Conservation (phyloP, 2,329 filamentous ascomycete species). For the Cadophora sp. region DNA sequence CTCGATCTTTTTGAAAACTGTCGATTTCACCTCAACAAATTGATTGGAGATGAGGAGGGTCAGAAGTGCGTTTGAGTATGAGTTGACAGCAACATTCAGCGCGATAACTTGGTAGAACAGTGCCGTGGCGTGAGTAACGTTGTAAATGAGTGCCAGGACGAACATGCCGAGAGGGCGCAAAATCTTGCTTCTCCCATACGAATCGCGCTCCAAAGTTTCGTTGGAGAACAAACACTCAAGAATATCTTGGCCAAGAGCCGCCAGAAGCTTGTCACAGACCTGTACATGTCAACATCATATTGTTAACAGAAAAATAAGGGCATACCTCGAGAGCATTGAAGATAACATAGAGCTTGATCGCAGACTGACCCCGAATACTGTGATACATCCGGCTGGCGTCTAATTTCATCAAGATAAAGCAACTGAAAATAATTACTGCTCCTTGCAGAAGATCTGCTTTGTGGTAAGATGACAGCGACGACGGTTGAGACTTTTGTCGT, state of each 20-base stretch:
- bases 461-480: constrained; percentile 82
- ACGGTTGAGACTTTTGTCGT: constrained; percentile 84
- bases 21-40: constrained; percentile 98
- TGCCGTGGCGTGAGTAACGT: constrained; percentile 83
- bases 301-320: neutral
- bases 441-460: constrained; percentile 96
- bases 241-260: constrained; percentile 93
- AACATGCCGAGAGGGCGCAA: constrained; percentile 92
- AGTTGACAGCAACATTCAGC: constrained; percentile 97
- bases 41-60: constrained; percentile 95
- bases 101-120: constrained; percentile 98
- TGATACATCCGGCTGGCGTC: constrained; percentile 99
- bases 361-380: constrained; percentile 92
- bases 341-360: constrained; percentile 98
- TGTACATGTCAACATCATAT: constrained; percentile 71
- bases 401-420: constrained; percentile 83
- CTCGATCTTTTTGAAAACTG: constrained; percentile 98
- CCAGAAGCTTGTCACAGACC: constrained; percentile 86
- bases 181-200: constrained; percentile 89
- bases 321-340: constrained; percentile 91
- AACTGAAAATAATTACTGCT: constrained; percentile 84
- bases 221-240: constrained; percentile 94
- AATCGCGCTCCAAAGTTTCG: constrained; percentile 87
- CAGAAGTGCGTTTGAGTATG: constrained; percentile 93
- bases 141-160: constrained; percentile 83